Evolutionary conservation across 1,284 basidiomycete species (phyloP), one percentile per base, ranked within the genome.

Genomic region (Papiliotrema fonsecae): DNA sequence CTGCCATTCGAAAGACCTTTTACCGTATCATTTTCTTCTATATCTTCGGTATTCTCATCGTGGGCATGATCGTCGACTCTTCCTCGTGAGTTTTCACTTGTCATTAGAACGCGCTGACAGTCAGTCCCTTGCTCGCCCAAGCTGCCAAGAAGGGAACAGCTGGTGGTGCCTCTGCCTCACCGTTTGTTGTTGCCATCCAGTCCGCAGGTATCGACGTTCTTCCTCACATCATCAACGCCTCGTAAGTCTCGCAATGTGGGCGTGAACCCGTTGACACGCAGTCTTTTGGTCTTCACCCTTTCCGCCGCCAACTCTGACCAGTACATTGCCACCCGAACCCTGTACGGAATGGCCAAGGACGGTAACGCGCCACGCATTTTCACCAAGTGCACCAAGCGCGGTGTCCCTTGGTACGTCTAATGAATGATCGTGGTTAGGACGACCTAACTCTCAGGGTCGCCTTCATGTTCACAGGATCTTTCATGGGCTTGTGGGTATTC

Each of bases 141-240:
- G 54, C 43, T 5, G 40, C 47, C 32, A 49, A 50, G 22, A 47
- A 38, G 22, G 56, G 56, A 13, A 57, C 56, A 16, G 50, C 45
- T 6, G 55, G 70, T 30, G 82, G 82, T 45, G 81, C 83, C 13
- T 80, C 83, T 14, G 52, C 56, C 2, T 87, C 84, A 42, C 86
- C 87, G 0, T 88, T 88, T 66, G 84, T 88, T 42, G 83, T 88
- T 14, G 80, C 76, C 18, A 75, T 75, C 52, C 42, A 57, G 22
- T 45, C 58, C 5, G 72, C 74, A 6, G 67, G 70, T 47, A 77
- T 80, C 70, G 66, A 69, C 35, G 70, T 64, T 19, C 61, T 79
- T 6, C 72, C 73, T 4, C 64, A 68, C 47, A 65, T 78, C 45
- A 71, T 77, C 65, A 80, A 79, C 58, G 77, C 75, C 25, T 70